Evolutionary conservation across 352 stramenopile species (phyloP).

Genomic region (Phytophthora meadii): DNA sequence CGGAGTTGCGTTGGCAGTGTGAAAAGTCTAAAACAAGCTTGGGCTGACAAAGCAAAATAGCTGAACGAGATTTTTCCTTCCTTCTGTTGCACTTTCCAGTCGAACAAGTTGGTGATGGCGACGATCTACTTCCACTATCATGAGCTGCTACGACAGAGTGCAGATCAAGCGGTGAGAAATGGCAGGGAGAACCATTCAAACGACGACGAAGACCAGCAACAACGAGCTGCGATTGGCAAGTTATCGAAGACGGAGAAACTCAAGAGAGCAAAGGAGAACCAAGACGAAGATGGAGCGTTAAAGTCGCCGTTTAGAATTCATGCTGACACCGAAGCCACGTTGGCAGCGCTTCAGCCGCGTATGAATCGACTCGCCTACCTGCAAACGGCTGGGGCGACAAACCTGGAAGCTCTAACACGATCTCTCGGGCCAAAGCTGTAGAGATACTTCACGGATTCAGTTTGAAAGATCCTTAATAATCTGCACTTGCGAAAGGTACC

Average conservation of each 20-base stretch:
- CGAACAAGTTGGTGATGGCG: conserved; percentile 16
- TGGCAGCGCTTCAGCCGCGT: conserved; percentile 31
- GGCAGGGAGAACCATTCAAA: neutral
- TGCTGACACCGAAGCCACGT: conserved; percentile 17
- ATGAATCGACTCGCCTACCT: conserved; percentile 34
- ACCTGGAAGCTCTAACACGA: conserved; percentile 30
- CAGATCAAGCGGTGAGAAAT: conserved; percentile 15
- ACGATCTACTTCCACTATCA: conserved; percentile 45
- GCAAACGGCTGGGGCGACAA: conserved; percentile 23
- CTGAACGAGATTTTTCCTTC: neutral
- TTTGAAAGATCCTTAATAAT: neutral
- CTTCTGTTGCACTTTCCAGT: conserved; percentile 11
- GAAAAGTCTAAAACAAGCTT: conserved; percentile 23
- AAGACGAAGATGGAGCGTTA: conserved; percentile 14
- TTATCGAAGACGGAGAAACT: neutral
- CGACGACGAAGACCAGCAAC: neutral
- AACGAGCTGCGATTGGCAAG: neutral
- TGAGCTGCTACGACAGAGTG: conserved; percentile 35
- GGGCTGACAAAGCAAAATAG: conserved; percentile 11
- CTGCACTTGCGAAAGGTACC: neutral
- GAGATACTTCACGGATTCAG: neutral
- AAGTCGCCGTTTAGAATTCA: neutral
- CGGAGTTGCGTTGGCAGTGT: neutral
- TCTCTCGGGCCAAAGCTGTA: conserved; percentile 31
- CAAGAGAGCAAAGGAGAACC: conserved; percentile 14